Conservation (phyloP, 306 rosid species). For the Lathyrus sativus region DNA sequence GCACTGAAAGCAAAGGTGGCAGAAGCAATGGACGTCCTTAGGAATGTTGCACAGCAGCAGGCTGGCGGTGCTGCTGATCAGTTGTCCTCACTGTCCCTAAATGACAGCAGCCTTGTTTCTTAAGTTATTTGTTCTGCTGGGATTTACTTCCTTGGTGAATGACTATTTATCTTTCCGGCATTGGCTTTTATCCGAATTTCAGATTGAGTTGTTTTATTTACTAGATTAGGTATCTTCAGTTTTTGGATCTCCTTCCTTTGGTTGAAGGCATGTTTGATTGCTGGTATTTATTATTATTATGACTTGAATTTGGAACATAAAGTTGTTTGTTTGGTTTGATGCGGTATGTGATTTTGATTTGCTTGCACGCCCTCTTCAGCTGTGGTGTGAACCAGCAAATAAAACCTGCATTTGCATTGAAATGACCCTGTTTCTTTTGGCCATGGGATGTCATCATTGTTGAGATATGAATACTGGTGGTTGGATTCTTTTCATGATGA, state of each 20-base stretch:
- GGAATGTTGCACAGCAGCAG: constrained; percentile 91
- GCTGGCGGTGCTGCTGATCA: constrained; percentile 85
- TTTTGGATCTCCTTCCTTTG: constrained; percentile 18
- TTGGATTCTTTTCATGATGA: too few species aligned
- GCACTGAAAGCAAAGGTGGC: constrained; percentile 97
- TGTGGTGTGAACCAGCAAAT: neutral
- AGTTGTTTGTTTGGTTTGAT: constrained; percentile 3
- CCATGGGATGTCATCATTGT: neutral
- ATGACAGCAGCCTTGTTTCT: constrained; percentile 74
- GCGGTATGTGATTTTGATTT: neutral
- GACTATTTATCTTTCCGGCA: constrained; percentile 40
- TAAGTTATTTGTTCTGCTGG: constrained; percentile 42
- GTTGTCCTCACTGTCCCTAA: constrained; percentile 73
- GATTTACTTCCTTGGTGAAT: constrained; percentile 13
- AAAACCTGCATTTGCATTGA: neutral
- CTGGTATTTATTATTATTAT: constrained; percentile 27
- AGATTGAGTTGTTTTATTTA: constrained; percentile 46
- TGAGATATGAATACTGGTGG: too few species aligned
- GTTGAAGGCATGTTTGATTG: constrained; percentile 27
- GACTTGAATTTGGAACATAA: constrained; percentile 31
- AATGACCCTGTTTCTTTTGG: neutral
- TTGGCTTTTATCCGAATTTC: constrained; percentile 39
- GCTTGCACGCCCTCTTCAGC: neutral
- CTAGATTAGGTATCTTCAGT: constrained; percentile 35
- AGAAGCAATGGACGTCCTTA: constrained; percentile 94